Evolutionary conservation across 1,139 yeast genomes (phyloP), one percentile per base, ranked within the genome.

Genomic region (Pichia norvegensis): DNA sequence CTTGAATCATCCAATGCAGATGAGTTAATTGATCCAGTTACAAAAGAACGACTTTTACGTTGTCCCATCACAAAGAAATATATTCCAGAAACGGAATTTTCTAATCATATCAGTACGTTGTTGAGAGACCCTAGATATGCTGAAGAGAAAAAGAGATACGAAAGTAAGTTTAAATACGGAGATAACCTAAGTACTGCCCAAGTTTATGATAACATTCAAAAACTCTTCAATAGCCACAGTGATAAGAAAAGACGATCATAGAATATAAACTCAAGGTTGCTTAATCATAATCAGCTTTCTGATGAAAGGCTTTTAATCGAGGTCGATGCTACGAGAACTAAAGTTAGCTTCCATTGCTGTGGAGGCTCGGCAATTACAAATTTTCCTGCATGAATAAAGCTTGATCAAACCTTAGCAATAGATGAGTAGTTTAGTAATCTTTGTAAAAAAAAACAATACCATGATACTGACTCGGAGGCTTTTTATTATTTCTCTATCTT

Each of bases 91-190:
- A 72, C 73, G 45, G 69, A 81, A 52, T 86, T 85, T 59, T 87
- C 83, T 53, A 76, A 73, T 52, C 97, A 90, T 62, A 69, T 88
- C 53, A 75, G 78, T 48, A 74, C 79, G n/a, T 67, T 85, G 46
- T 68, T 86, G 41, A 67, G 92, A 44, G 95, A 90, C 63, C 95
- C 96, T 2, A 70, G 77, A 52, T 86, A 85, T 67, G 74, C 79
- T 54, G 78, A 78, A 52, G 90, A 86, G 60, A 81, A 79, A 57
- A 74, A 75, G 49, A 72, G 70, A 16, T 81, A 75, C 59, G 79
- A 83, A 52, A 69, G 74, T 29, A 85, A 87, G 56, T 76, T 79
- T 52, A 74, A 74, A 56, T 57, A 53, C 37, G 59, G 58, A 5
- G 67, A 75, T 36, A 85, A 85, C 56, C 64, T 87, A 48, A 74